Evolutionary conservation across 495 filamentous ascomycete species (phyloP).

Genomic region (Penicillium longicatenatum): DNA sequence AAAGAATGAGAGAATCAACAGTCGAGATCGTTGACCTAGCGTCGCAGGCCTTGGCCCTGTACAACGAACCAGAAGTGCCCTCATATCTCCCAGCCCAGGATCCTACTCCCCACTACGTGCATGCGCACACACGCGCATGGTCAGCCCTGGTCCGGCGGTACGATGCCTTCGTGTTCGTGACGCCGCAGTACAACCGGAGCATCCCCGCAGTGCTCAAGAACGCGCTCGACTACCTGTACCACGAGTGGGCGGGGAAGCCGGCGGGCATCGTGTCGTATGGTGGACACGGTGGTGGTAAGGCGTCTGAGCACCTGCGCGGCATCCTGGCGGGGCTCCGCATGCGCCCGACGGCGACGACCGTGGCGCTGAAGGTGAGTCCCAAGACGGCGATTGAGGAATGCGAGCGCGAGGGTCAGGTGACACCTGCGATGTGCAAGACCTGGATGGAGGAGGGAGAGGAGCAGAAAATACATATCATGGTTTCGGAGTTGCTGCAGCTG

Average conservation of each 20-base stretch:
- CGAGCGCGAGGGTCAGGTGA: too few species aligned
- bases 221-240: slow-evolving; percentile 61
- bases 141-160: slow-evolving; percentile 45
- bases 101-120: slow-evolving; percentile 41
- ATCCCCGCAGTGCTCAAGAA: slow-evolving; percentile 60
- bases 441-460: too few species aligned
- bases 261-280: slow-evolving; percentile 59
- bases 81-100: slow-evolving; percentile 43
- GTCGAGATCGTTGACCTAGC: slow-evolving; percentile 47
- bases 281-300: slow-evolving; percentile 47
- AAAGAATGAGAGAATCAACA: too few species aligned
- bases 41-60: slow-evolving; percentile 56
- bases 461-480: too few species aligned
- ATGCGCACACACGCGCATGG: slow-evolving; percentile 53
- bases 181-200: slow-evolving; percentile 57
- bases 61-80: slow-evolving; percentile 54
- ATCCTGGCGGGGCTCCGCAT: slow-evolving; percentile 25
- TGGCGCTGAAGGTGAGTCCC: slow-evolving; percentile 14
- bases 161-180: slow-evolving; percentile 61
- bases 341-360: slow-evolving; percentile 24
- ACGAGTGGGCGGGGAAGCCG: slow-evolving; percentile 63
- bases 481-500: too few species aligned
- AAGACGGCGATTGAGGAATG: too few species aligned
- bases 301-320: slow-evolving; percentile 25
- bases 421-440: too few species aligned